phyloP scores from a whole-genome alignment of 345 rosid genomes.

The Carallia brachiata region DNA sequence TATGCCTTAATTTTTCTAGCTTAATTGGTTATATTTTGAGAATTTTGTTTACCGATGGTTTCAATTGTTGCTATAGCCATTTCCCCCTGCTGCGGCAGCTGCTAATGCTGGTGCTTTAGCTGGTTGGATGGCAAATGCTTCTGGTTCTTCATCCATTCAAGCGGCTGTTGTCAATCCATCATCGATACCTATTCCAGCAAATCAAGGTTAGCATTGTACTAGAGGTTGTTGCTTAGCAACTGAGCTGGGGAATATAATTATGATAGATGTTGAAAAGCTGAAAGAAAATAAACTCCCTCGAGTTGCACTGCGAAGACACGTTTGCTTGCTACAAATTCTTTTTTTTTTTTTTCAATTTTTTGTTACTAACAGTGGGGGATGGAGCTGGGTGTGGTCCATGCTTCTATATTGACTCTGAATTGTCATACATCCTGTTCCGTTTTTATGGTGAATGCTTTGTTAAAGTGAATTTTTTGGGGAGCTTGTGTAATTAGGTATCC shows the following conservation, averaged over 20 bases:
- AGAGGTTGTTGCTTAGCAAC: background rate
- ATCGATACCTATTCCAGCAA: conserved; percentile 66
- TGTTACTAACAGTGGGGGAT: no score
- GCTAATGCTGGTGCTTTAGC: conserved; percentile 73
- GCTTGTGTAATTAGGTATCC: no score
- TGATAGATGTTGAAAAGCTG: background rate
- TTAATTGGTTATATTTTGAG: background rate
- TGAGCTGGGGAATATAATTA: background rate
- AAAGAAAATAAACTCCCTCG: background rate
- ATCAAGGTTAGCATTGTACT: conserved; percentile 55
- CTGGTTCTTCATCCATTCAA: conserved; percentile 80
- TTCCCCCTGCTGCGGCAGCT: conserved; percentile 55
- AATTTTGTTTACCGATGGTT: conserved; percentile 7
- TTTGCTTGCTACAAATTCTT: no score
- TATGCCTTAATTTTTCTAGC: background rate
- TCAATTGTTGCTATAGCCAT: conserved; percentile 39
- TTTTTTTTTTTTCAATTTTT: no score
- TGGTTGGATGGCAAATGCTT: conserved; percentile 83
- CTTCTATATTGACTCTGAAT: no score
- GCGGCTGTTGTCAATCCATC: conserved; percentile 83
- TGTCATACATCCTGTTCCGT: no score
- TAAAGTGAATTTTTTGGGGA: no score
- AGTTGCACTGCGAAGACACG: no score
- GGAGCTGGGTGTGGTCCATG: no score
- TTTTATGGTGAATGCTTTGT: no score